These are phyloP conservation scores for Carex myosuroides DNA, from an alignment of 176 grass and related monocot genomes.

Conservation along the genomic window DNA sequence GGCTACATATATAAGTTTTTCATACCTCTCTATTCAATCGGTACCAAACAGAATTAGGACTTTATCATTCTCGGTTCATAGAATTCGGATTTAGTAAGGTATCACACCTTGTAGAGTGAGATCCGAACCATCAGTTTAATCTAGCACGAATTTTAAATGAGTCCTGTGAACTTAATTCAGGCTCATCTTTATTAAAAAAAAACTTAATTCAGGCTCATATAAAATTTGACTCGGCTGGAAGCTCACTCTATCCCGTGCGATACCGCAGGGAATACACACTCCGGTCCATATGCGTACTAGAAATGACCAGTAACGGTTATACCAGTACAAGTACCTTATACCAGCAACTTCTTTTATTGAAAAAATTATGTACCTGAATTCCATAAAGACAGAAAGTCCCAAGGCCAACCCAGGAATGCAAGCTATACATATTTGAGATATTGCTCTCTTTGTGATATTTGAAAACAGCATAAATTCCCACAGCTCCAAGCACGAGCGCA, in stretches of 20 bases:
- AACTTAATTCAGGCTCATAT: too few species aligned
- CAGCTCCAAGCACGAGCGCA: conserved; percentile 28
- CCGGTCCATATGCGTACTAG: not conserved
- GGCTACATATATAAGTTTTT: not conserved
- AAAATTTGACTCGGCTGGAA: too few species aligned
- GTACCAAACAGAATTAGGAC: not conserved
- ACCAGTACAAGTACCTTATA: not conserved
- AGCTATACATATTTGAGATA: conserved; percentile 73
- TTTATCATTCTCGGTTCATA: not conserved
- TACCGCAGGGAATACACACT: too few species aligned
- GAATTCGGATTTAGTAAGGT: too few species aligned
- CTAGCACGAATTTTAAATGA: too few species aligned
- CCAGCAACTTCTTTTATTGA: not conserved
- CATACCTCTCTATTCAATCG: not conserved
- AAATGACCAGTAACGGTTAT: not conserved
- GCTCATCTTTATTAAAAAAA: too few species aligned
- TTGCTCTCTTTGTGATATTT: conserved; percentile 60
- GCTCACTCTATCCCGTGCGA: too few species aligned
- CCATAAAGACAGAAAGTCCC: conserved; percentile 52
- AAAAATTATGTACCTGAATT: conserved; percentile 39
- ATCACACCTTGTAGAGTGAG: too few species aligned
- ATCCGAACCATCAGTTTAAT: too few species aligned
- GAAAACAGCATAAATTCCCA: conserved; percentile 67
- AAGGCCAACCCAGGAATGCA: conserved; percentile 76
- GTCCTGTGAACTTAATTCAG: too few species aligned